A percentile compares a stretch with the other conserved stretches of the same genome.
phyloP scores from a whole-genome alignment of 2,329 filamentous ascomycete genomes.

The Dactylellina parvicollis region DNA sequence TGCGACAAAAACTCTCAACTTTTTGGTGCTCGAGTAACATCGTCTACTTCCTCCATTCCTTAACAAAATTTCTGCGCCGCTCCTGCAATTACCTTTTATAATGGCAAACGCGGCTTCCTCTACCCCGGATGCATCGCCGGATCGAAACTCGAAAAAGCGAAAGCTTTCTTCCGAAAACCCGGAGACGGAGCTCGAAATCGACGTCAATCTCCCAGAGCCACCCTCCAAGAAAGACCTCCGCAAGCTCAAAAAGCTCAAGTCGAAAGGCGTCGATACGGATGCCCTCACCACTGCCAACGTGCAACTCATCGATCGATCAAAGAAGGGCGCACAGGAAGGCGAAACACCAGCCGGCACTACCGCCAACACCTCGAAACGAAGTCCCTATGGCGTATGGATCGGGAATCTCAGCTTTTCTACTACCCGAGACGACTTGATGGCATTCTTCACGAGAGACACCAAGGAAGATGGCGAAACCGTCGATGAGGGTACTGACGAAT shows the following conservation, averaged over 20 bases:
- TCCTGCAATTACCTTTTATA: background rate
- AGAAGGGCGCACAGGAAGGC: conserved; percentile 62
- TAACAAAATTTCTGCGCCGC: background rate
- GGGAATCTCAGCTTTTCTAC: conserved; percentile 90
- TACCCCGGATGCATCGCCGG: conserved; percentile 56
- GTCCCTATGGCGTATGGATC: conserved; percentile 90
- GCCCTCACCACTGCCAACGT: conserved; percentile 52
- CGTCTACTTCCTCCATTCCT: background rate
- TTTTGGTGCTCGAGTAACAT: background rate
- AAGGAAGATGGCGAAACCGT: conserved; percentile 10
- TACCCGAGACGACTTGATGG: conserved; percentile 77
- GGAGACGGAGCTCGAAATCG: conserved; percentile 83
- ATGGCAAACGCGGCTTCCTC: conserved; percentile 46
- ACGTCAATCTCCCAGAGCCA: conserved; percentile 87
- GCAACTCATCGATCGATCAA: conserved; percentile 55
- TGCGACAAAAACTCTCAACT: background rate
- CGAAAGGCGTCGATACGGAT: conserved; percentile 62
- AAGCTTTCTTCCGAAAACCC: conserved; percentile 67
- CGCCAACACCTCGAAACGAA: conserved; percentile 67
- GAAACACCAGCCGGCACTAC: conserved; percentile 59
- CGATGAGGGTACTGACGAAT: background rate
- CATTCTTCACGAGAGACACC: conserved; percentile 72
- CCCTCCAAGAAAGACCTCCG: conserved; percentile 93
- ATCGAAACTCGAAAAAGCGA: conserved; percentile 70
- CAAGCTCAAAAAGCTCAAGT: conserved; percentile 80